Percentiles rank a stretch among this genome's conserved stretches.
These are phyloP conservation scores for Chenopodium formosanum DNA, from an alignment of 148 eudicot genomes.

Conservation along the genomic window DNA sequence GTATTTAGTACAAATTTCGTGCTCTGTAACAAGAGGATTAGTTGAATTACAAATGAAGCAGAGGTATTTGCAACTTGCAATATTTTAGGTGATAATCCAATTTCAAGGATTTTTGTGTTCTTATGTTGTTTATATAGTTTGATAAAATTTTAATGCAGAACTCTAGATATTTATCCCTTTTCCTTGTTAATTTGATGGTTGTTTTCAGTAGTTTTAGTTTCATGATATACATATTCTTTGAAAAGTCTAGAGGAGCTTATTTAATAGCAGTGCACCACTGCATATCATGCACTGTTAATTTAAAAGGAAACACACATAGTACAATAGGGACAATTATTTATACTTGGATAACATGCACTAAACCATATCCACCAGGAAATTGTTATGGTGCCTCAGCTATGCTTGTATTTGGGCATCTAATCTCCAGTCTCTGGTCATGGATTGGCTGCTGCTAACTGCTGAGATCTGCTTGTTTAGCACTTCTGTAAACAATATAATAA, in stretches of 20 bases:
- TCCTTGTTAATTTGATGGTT: not conserved
- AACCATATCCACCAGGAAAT: not conserved
- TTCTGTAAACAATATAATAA: conserved; percentile 15
- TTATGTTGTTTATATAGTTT: not conserved
- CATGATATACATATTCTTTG: not conserved
- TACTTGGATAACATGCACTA: not conserved
- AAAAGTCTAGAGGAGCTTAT: not conserved
- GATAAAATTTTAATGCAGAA: not conserved
- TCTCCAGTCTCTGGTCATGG: conserved; percentile 3
- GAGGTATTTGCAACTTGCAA: not conserved
- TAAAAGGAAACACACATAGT: not conserved
- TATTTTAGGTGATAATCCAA: not conserved
- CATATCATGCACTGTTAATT: not conserved
- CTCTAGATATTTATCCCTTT: not conserved
- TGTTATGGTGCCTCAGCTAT: not conserved
- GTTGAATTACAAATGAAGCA: too few species aligned
- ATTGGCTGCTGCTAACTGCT: not conserved
- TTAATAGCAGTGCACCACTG: not conserved
- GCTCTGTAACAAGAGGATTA: too few species aligned
- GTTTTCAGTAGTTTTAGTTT: not conserved
- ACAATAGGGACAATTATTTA: not conserved
- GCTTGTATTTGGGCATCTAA: not conserved
- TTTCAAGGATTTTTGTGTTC: not conserved
- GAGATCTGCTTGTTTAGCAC: conserved; percentile 13
- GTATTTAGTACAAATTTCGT: too few species aligned